Evolutionary conservation across 352 stramenopile species (phyloP), one percentile per base, ranked within the genome.

Genomic region (Pseudoperonospora humuli): DNA sequence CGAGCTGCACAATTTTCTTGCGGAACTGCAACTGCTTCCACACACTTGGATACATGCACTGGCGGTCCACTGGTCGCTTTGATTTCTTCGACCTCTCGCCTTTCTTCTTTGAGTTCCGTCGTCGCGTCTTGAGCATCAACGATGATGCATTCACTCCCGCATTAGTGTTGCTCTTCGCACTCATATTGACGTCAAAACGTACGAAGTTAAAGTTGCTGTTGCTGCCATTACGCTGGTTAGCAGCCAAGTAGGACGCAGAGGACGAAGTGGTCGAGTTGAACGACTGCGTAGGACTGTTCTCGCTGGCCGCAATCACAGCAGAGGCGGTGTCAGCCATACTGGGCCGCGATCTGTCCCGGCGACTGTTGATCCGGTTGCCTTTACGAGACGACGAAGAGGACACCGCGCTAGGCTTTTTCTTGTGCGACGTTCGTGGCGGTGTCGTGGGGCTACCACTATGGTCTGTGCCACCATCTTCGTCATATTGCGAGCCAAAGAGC

Each of bases 1-100:
- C 77, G 2, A 91, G 53, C 41, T 80, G 72, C 43, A 91, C 81
- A 37, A 83, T 76, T 48, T 87, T 86, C 56, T 89, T 90, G 21
- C 73, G 75, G 54, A 89, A 93, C 26, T 75, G 64, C 40, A 93
- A 55, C 37, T 62, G 42, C 54, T 91, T 88, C 81, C 81, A 93
- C 29, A 93, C 81, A 15, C 46, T 66, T 14, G 70, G 58, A 47
- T 93, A 93, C 78, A 93, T 85, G 50, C 61, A 70, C 40, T 72
- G 61, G 29, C 57, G 54, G 49, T 75, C 61, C 24, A 70, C 45
- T 7, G 50, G 52, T 1, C 58, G 61, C 54, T 66, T 61, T 17
- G 42, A 29, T 36, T 61, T 68, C 45, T 45, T 65, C 31, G n/a
- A 18, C 41, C 42, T 40, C 27, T 61, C 60, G 39, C 7, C 32